A percentile compares a stretch with the other conserved stretches of the same genome.
These are phyloP conservation scores for Mycosphaerella arachidis DNA, from an alignment of 2,329 filamentous ascomycete genomes.

Conservation along the genomic window DNA sequence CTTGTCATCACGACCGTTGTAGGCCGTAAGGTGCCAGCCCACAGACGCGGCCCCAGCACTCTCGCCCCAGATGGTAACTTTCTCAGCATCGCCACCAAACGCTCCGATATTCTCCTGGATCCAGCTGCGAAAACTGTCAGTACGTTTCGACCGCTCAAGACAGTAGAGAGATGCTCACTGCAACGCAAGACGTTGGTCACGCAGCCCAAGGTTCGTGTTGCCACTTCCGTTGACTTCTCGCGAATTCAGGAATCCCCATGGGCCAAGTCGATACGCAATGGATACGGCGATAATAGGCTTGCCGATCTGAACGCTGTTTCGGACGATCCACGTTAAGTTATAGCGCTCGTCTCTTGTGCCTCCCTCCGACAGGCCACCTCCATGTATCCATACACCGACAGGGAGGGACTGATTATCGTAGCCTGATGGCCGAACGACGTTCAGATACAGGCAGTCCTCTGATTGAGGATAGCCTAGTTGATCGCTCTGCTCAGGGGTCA, in stretches of 20 bases:
- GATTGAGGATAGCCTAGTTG: constrained; percentile 35
- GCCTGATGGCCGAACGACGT: constrained; percentile 54
- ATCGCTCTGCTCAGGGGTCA: constrained; percentile 17
- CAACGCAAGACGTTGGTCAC: constrained; percentile 42
- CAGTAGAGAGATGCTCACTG: constrained; percentile 19
- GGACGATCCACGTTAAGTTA: constrained; percentile 58
- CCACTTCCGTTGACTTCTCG: constrained; percentile 50
- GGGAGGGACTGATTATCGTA: constrained; percentile 46
- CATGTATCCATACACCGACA: constrained; percentile 58
- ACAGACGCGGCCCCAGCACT: constrained; percentile 42
- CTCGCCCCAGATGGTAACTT: constrained; percentile 42
- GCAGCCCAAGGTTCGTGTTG: constrained; percentile 45
- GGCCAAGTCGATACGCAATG: constrained; percentile 61
- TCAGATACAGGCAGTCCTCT: constrained; percentile 61
- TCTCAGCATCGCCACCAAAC: constrained; percentile 69
- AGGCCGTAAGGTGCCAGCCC: constrained; percentile 45
- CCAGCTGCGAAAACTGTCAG: constrained; percentile 27
- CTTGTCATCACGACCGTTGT: constrained; percentile 45
- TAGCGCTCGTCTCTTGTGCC: constrained; percentile 53
- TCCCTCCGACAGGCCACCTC: constrained; percentile 33
- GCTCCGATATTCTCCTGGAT: constrained; percentile 43
- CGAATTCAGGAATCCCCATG: constrained; percentile 66
- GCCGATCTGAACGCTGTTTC: constrained; percentile 39
- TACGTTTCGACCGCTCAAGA: no score
- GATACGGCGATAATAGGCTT: constrained; percentile 55